These are phyloP conservation scores for Cercophora newfieldiana DNA, from an alignment of 495 filamentous ascomycete species.

Conservation along the genomic window DNA sequence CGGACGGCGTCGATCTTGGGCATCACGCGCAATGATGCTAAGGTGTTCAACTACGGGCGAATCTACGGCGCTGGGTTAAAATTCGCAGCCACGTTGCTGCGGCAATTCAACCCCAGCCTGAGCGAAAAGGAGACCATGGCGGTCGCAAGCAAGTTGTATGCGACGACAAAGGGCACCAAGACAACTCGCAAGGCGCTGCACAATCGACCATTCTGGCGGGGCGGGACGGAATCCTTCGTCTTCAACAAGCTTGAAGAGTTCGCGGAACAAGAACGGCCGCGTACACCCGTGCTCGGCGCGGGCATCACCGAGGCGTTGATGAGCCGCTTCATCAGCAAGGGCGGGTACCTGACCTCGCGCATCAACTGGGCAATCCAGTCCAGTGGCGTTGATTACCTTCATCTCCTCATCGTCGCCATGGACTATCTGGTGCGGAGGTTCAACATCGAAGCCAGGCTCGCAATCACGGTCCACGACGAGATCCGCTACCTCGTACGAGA, in stretches of 20 bases:
- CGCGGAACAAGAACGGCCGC: constrained; percentile 86
- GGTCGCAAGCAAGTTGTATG: constrained; percentile 79
- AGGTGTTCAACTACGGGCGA: constrained; percentile 97
- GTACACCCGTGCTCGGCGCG: constrained; percentile 91
- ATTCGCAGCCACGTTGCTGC: constrained; percentile 84
- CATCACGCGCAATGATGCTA: constrained; percentile 92
- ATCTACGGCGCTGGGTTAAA: constrained; percentile 96
- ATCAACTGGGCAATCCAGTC: constrained; percentile 99
- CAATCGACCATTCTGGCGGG: constrained; percentile 86
- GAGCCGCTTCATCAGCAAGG: constrained; percentile 81
- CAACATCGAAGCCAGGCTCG: constrained; percentile 77
- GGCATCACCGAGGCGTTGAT: constrained; percentile 96
- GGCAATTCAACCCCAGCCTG: constrained; percentile 87
- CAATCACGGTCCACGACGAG: constrained; percentile 96
- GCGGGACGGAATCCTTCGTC: constrained; percentile 94
- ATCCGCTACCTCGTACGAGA: constrained; percentile 90
- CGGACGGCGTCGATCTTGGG: constrained; percentile 88
- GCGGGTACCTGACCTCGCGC: constrained; percentile 89
- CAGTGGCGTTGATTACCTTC: constrained; percentile 94
- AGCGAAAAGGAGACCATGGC: constrained; percentile 72
- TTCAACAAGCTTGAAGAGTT: constrained; percentile 99
- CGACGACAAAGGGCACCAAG: constrained; percentile 84
- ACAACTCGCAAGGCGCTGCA: constrained; percentile 64
- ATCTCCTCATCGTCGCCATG: constrained; percentile 91
- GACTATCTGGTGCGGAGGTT: constrained; percentile 88